Conservation (phyloP, 2,329 filamentous ascomycete species). For the Penicillium sp. region DNA sequence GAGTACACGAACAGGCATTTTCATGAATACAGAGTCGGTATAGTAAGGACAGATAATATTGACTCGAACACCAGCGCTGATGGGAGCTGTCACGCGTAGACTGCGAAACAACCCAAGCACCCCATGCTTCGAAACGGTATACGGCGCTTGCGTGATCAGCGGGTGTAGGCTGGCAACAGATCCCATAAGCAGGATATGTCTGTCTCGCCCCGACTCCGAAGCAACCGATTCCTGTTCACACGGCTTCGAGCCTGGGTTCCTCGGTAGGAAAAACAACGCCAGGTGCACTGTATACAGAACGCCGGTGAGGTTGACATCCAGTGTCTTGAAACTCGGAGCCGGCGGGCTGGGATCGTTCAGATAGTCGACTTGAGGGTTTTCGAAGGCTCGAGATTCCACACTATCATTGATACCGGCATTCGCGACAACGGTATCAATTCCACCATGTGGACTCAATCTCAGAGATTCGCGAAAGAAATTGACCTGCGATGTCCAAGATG, state of each 20-base stretch:
- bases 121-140: conserved; percentile 9
- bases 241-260: conserved; percentile 3
- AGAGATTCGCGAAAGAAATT: conserved; percentile 9
- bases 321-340: conserved; percentile 7
- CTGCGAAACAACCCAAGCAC: conserved; percentile 7
- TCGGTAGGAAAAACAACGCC: conserved; percentile 7
- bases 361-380: conserved; percentile 7
- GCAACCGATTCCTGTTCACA: not conserved
- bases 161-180: conserved; percentile 10
- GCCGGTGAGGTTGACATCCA: conserved; percentile 9
- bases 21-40: conserved; percentile 7
- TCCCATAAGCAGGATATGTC: conserved; percentile 8
- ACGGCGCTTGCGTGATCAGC: conserved; percentile 6
- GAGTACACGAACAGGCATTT: conserved; percentile 5
- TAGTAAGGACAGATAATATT: conserved; percentile 11
- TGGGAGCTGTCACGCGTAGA: conserved; percentile 3
- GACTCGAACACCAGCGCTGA: conserved; percentile 5
- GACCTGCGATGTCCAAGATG: conserved; percentile 9
- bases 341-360: conserved; percentile 7
- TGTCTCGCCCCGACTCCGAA: conserved; percentile 1
- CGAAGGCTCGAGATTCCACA: conserved; percentile 3
- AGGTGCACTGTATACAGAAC: conserved; percentile 11
- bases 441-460: conserved; percentile 6
- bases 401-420: conserved; percentile 10
- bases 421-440: conserved; percentile 10